Base-by-base conservation (phyloP, 2,329 filamentous ascomycete genomes). In the Gaeumannomyces tritici region DNA sequence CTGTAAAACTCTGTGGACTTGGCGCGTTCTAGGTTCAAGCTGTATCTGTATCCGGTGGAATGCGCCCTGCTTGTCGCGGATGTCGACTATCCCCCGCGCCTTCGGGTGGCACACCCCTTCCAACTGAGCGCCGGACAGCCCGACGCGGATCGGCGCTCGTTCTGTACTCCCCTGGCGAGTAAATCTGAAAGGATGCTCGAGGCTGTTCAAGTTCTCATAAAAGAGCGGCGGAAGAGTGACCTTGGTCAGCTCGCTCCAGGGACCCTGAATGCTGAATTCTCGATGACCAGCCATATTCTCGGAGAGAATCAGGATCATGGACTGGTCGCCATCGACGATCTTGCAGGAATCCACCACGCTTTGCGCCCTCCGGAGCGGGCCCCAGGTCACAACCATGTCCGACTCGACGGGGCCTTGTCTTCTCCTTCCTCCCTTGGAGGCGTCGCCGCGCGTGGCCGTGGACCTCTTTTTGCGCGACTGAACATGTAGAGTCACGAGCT, bases 281-380 rank as follows among this genome's bases (percentile, higher is more conserved):
- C 84, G 82, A 33, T 82, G 80, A 1, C 88, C 87, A 66, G 85
- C 78, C 60, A 81, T 80, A 28, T 85, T 83, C 67, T 88, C 83
- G 3, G 86, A 89, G 18, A 93, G 75, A 29, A 90, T 85, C 3
- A 92, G 75, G 61, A 93, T 88, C 66, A 87, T 85, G 35, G 87
- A 85, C 62, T 89, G 78, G 29, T 81, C 78, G 1, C 86, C 86
- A 71, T 93, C 89, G 5, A 80, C 78, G 56, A 93, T 73, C 68
- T 86, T 89, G 73, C 88, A 90, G 8, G 88, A 89, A 73, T 92
- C 89, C 29, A 87, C 81, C 21, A 93, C 85, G 65, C 85, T 86
- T 62, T 88, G 81, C 11, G 85, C 85, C 68, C 86, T 83, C 61
- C 83, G 79, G 35, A 82, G 75, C 60, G 84, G 79, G 1, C 81